phyloP scores from a whole-genome alignment of 2,329 filamentous ascomycete genomes.

The Coniochaeta prunicola region DNA sequence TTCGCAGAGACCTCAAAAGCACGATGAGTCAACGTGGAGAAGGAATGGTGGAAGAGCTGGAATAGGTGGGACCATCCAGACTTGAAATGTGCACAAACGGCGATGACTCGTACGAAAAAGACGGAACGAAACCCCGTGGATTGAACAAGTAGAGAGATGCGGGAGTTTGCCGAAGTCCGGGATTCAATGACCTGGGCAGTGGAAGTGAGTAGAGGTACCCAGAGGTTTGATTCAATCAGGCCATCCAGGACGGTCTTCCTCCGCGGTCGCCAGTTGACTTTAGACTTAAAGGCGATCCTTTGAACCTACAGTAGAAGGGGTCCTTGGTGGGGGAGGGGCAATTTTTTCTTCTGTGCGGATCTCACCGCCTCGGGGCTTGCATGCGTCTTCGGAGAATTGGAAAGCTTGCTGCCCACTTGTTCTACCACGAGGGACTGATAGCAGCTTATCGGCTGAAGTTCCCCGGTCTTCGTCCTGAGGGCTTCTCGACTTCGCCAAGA shows the following conservation, averaged over 20 bases:
- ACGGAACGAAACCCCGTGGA: background rate
- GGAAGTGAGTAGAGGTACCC: too few species aligned
- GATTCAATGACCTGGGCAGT: too few species aligned
- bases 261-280: background rate
- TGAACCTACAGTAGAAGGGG: background rate
- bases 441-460: background rate
- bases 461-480: background rate
- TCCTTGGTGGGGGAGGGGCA: constrained; percentile 1
- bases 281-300: too few species aligned
- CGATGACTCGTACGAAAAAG: background rate
- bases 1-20: background rate
- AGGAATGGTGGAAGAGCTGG: background rate
- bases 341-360: background rate
- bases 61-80: background rate
- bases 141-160: background rate
- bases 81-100: background rate
- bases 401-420: background rate
- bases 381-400: background rate
- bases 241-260: background rate
- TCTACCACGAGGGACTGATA: background rate
- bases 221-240: background rate
- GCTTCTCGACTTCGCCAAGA: too few species aligned
- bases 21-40: background rate
- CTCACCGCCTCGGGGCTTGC: background rate
- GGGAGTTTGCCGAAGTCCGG: background rate